Evolutionary conservation across 371 early-diverging fungal genomes (phyloP).

Genomic region (Apophysomyces elegans): DNA sequence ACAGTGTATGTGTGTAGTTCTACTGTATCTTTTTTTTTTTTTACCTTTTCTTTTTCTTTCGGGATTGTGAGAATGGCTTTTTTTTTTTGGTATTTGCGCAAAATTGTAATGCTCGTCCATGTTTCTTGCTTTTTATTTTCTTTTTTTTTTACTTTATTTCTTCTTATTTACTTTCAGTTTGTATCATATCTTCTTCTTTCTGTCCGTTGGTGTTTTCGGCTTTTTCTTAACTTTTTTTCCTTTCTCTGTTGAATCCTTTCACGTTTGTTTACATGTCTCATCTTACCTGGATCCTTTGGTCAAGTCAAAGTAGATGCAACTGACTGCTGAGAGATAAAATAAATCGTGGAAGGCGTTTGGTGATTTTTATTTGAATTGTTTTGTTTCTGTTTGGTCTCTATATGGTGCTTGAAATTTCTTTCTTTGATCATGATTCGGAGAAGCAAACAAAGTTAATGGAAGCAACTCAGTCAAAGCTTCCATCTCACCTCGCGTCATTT

Average conservation of each 20-base stretch:
- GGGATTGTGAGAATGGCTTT: constrained; percentile 12
- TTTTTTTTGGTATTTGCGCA: constrained; percentile 11
- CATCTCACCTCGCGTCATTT: too few relatives aligned
- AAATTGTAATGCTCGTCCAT: constrained; percentile 10
- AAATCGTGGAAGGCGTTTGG: constrained; percentile 6
- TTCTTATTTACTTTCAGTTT: neutral
- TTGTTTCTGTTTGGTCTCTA: neutral
- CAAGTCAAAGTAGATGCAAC: neutral
- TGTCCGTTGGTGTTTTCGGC: constrained; percentile 1
- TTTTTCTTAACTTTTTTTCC: neutral
- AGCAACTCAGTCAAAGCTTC: too few relatives aligned
- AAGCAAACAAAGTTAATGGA: neutral
- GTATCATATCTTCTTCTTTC: neutral
- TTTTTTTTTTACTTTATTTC: neutral
- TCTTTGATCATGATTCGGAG: neutral
- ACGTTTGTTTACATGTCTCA: neutral
- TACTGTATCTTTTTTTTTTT: constrained; percentile 9
- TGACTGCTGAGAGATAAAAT: constrained; percentile 4
- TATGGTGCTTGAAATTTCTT: neutral
- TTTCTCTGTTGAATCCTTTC: neutral
- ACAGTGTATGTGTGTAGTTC: constrained; percentile 12
- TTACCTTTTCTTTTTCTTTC: neutral
- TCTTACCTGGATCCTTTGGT: neutral
- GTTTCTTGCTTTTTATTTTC: neutral
- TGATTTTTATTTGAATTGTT: neutral